Evolutionary conservation across 2,329 filamentous ascomycete species (phyloP), one percentile per base, ranked within the genome.

Genomic region (Sclerotinia minor): DNA sequence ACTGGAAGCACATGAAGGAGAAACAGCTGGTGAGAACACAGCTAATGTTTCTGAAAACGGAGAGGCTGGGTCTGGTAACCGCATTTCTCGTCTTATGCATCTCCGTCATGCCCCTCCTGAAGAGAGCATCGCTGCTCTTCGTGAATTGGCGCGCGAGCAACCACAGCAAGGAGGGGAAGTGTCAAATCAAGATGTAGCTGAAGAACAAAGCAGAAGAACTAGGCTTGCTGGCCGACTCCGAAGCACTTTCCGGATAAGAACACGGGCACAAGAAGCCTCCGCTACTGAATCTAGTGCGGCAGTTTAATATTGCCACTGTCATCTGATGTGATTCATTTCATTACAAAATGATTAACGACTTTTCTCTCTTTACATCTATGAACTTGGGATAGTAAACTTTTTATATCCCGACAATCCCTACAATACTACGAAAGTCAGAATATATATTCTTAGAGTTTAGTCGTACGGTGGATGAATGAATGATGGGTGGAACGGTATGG

Each of bases 121-220:
- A 71, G 87, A 89, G 76, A 84, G 86, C n/a, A 85, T 89, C 65
- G 85, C 84, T 66, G 84, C 82, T 7, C 79, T 89, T 6, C 81
- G 87, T 47, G 82, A 82, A 64, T 80, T 83, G 58, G 59, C 59
- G 26, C 50, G 81, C 80, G 72, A 81, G 80, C 69, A 79, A 77
- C 70, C 73, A 29, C 71, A 70, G 54, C 67, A 65, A 41, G 72
- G 72, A 50, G 71, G 49, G 15, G 21, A 32, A 15, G 69, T 49
- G 19, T 44, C 60, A 35, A 21, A 50, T 8, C 70, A 71, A 35
- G 69, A 69, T n/a, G 65, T 26, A n/a, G 2, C 47, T 0, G 75
- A 76, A 61, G 74, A 74, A 49, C 67, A 66, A 65, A 69, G 70
- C 47, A 69, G 73, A 61, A 69, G 75, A 72, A 68, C 74, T n/a